A percentile compares a stretch with the other conserved stretches of the same genome.
Conservation (phyloP, 768 basidiomycete genomes). For the Pleurotus pulmonarius region DNA sequence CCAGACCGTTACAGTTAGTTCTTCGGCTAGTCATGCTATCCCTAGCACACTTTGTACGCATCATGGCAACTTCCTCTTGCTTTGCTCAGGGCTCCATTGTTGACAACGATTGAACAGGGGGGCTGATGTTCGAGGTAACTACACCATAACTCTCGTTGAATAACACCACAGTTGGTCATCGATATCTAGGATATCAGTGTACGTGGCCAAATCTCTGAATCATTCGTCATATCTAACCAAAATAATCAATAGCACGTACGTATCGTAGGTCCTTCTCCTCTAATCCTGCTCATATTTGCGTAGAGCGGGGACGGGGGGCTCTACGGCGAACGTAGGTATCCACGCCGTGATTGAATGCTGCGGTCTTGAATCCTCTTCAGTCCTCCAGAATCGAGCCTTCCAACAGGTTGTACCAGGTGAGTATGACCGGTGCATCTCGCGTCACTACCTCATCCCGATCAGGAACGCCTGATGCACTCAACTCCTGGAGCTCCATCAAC, state of each 20-base stretch:
- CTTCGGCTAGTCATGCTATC: constrained; percentile 47
- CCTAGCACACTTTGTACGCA: constrained; percentile 50
- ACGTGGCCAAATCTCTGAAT: constrained; percentile 18
- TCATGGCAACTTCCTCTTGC: neutral
- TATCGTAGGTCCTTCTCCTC: neutral
- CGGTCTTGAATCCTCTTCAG: constrained; percentile 22
- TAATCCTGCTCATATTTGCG: neutral
- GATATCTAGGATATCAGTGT: constrained; percentile 56
- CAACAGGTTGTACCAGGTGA: constrained; percentile 56
- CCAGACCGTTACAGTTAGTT: constrained; percentile 35
- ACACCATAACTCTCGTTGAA: neutral
- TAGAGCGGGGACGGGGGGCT: constrained; percentile 68
- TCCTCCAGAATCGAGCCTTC: constrained; percentile 67
- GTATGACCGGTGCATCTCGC: neutral
- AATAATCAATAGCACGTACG: constrained; percentile 27
- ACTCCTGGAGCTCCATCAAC: constrained; percentile 48
- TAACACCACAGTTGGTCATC: neutral
- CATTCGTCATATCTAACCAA: neutral
- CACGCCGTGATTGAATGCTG: neutral
- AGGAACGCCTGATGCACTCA: constrained; percentile 39
- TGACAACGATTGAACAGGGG: constrained; percentile 26
- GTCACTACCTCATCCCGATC: neutral
- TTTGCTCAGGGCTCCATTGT: neutral
- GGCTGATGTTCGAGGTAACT: constrained; percentile 58
- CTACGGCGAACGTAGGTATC: constrained; percentile 51